Conservation (phyloP, 2,329 filamentous ascomycete genomes). For the Diaporthe citriasiana region DNA sequence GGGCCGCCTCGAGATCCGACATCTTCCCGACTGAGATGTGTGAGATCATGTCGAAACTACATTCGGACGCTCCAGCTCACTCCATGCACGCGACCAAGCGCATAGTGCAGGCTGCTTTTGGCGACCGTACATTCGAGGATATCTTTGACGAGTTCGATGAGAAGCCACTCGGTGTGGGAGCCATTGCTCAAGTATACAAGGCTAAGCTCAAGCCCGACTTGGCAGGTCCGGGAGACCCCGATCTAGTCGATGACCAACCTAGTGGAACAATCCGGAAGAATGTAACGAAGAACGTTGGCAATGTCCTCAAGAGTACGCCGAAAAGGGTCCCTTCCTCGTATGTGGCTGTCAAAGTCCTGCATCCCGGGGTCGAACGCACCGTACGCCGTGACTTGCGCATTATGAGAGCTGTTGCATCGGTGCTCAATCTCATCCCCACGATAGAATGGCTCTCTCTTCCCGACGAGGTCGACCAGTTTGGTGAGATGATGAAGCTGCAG, state of each 20-base stretch:
- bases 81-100: constrained; percentile 83
- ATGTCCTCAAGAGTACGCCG: constrained; percentile 87
- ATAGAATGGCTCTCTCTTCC: constrained; percentile 98
- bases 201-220: constrained; percentile 89
- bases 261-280: constrained; percentile 69
- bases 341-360: constrained; percentile 95
- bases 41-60: constrained; percentile 91
- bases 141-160: constrained; percentile 98
- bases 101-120: constrained; percentile 86
- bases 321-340: constrained; percentile 89
- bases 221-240: constrained; percentile 72
- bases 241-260: constrained; percentile 58
- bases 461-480: constrained; percentile 93
- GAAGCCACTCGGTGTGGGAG: constrained; percentile 89
- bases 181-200: constrained; percentile 98
- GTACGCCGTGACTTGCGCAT: constrained; percentile 93
- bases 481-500: constrained; percentile 99
- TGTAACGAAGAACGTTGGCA: constrained; percentile 85
- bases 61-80: constrained; percentile 95
- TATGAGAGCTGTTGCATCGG: constrained; percentile 90
- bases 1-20: constrained; percentile 95
- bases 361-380: constrained; percentile 89
- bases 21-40: constrained; percentile 97
- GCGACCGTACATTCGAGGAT: constrained; percentile 83
- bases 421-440: constrained; percentile 89